Evolutionary conservation across 805 yeast genomes (phyloP).

Genomic region (Myxozyma vanderwaltii): DNA sequence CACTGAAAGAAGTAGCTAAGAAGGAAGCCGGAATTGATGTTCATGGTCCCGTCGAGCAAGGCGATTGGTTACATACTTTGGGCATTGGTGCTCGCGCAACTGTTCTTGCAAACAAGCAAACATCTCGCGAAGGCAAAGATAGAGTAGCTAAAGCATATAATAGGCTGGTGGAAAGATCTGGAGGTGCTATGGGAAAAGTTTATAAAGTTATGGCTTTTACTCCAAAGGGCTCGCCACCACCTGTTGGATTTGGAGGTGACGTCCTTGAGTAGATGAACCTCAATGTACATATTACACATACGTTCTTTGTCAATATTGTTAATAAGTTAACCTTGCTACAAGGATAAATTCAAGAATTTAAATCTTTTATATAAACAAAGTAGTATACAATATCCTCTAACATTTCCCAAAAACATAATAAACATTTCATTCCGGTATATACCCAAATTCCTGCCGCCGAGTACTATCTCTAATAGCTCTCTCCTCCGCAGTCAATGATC

Average conservation of each 20-base stretch:
- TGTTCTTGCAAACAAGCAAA: conserved; percentile 49
- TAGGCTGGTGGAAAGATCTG: conserved; percentile 63
- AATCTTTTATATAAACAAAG: neutral
- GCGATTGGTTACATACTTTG: conserved; percentile 73
- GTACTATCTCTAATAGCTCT: conserved; percentile 64
- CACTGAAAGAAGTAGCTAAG: conserved; percentile 49
- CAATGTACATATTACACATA: neutral
- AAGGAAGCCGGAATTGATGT: conserved; percentile 39
- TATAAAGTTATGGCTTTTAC: conserved; percentile 71
- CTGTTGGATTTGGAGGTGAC: conserved; percentile 59
- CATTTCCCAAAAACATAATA: neutral
- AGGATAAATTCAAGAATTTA: neutral
- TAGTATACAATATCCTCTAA: conserved; percentile 5
- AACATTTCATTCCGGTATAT: conserved; percentile 8
- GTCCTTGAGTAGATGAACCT: conserved; percentile 18
- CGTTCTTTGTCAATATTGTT: neutral
- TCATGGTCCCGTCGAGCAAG: conserved; percentile 71
- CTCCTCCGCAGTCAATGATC: conserved; percentile 76
- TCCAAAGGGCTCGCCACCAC: conserved; percentile 48
- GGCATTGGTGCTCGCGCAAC: conserved; percentile 72
- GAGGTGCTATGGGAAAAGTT: conserved; percentile 70
- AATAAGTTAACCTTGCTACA: no score
- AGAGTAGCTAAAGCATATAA: conserved; percentile 59
- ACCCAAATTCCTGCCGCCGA: conserved; percentile 50
- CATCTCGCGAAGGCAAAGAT: conserved; percentile 51